phyloP scores from a whole-genome alignment of 1,284 basidiomycete species.

The Ceratobasidium sp. region DNA sequence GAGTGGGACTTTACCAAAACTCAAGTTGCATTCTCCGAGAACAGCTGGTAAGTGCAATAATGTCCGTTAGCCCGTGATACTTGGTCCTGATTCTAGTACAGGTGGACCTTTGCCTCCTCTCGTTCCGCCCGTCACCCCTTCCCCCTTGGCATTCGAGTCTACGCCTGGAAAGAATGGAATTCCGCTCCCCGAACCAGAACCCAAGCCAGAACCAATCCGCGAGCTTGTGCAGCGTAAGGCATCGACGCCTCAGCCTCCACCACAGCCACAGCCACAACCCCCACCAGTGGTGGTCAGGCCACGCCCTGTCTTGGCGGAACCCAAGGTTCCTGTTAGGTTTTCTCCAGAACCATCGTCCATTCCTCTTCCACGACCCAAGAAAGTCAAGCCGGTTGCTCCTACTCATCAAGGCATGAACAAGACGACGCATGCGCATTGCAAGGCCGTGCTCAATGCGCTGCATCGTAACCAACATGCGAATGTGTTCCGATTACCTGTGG shows the following conservation, averaged over 20 bases:
- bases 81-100: background rate
- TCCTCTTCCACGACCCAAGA: slow-evolving; percentile 25
- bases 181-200: slow-evolving; percentile 12
- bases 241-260: no score
- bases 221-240: no score
- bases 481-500: slow-evolving; percentile 89
- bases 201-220: background rate
- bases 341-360: slow-evolving; percentile 9
- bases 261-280: background rate
- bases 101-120: slow-evolving; percentile 17
- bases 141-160: slow-evolving; percentile 30
- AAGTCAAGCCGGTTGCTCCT: slow-evolving; percentile 23
- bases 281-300: background rate
- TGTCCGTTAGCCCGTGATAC: background rate
- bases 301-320: slow-evolving; percentile 9
- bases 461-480: slow-evolving; percentile 68
- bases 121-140: slow-evolving; percentile 22
- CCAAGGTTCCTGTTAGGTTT: background rate
- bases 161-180: slow-evolving; percentile 23
- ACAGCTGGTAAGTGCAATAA: slow-evolving; percentile 9
- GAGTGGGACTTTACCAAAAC: slow-evolving; percentile 12
- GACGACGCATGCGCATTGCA: slow-evolving; percentile 53
- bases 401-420: slow-evolving; percentile 42
- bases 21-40: slow-evolving; percentile 25
- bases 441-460: slow-evolving; percentile 62